Conservation (phyloP, 177 flowering plant genomes). For the Tripterygium wilfordii region DNA sequence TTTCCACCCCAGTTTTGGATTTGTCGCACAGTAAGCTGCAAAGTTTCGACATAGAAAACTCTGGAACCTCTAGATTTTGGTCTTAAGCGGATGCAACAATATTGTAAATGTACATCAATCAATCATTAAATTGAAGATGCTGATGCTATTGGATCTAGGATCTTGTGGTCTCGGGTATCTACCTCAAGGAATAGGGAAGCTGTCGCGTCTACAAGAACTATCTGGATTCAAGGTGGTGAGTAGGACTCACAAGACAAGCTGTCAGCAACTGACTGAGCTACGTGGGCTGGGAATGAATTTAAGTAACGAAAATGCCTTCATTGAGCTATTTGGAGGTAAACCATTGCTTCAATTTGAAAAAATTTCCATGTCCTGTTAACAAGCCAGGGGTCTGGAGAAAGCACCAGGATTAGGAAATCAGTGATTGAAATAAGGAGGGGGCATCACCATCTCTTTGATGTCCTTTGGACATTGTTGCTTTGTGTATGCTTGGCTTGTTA, state of each 20-base stretch:
- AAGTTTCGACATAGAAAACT: background rate
- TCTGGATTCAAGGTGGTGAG: constrained; percentile 14
- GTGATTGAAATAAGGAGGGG: too few species aligned
- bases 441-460: too few species aligned
- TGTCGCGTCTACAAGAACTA: constrained; percentile 17
- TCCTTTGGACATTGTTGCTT: too few species aligned
- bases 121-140: constrained; percentile 8
- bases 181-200: constrained; percentile 11
- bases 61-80: constrained; percentile 13
- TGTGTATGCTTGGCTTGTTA: too few species aligned
- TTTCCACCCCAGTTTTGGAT: constrained; percentile 19
- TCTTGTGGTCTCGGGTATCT: constrained; percentile 8
- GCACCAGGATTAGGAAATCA: background rate
- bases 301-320: constrained; percentile 10
- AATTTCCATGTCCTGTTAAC: constrained; percentile 3
- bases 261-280: constrained; percentile 9
- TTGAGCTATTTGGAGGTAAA: constrained; percentile 13
- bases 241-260: background rate
- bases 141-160: constrained; percentile 8
- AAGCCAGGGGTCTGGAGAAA: constrained; percentile 9
- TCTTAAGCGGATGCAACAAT: constrained; percentile 10
- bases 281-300: constrained; percentile 11
- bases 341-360: constrained; percentile 4
- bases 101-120: constrained; percentile 7
- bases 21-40: constrained; percentile 13